Base-by-base conservation (phyloP, 805 yeast genomes). In the Candida caryicola region DNA sequence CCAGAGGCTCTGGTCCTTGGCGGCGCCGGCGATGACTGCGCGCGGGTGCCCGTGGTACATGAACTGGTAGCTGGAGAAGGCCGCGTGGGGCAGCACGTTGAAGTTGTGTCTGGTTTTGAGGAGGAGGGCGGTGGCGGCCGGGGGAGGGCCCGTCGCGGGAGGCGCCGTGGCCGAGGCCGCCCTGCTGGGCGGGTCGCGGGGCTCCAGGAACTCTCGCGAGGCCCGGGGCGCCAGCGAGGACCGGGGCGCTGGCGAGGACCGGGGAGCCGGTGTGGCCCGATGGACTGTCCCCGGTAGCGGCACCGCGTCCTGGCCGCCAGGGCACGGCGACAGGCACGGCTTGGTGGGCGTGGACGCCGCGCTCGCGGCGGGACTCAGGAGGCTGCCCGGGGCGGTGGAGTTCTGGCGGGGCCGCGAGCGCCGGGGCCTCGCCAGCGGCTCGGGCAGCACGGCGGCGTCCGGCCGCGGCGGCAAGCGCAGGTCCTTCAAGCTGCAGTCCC, bases 31-130 rank as follows among this genome's bases (percentile, higher is more conserved):
- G n/a, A 56, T 52, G 10, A 57, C 45, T 9, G 52, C 58, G 43
- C 48, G 46, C 10, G 64, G 64, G 37, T 59, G 62, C 13, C 50
- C 52, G 39, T 51, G 54, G 42, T 43, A 47, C 17, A 57, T 42
- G 31, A 51, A 52, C 38, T 56, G 58, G 38, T 54, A 55, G 18
- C 44, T 45, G 25, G 47, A 37, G n/a, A 43, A 50, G 21, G 39
- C 37, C 28, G 44, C 51, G 12, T 46, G 49, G 29, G 53, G 49
- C 21, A 54, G 43, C 4, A 54, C 41, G 39, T 56, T 58, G 46
- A 61, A 62, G 36, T 50, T 48, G 44, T 48, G 61, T 12, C 26
- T 39, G 4, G 49, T 43, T 32, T 54, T 55, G 14, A 57, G 42
- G 40, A 39, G 50, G 21, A 36, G 44, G 4, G 56, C 52, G 4